Base-by-base conservation (phyloP, 164 flowering plant genomes). In the Sextonia rubra region DNA sequence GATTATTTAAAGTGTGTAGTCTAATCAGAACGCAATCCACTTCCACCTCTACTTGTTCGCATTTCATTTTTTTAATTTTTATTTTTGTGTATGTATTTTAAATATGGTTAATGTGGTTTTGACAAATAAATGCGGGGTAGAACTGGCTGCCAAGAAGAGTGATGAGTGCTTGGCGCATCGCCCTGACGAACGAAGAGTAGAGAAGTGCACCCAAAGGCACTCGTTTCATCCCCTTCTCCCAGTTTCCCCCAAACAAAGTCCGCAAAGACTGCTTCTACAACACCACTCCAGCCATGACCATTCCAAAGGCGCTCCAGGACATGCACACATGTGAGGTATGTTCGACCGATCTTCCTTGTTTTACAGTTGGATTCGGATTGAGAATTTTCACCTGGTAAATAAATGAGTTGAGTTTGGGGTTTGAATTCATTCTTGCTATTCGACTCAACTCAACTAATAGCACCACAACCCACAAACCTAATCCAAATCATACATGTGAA, bases 141-240 rank as follows among this genome's bases (percentile, higher is more conserved):
- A 84, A 86, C 56, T 84, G 89, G 87, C 29, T 86, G 69, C 83
- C 82, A 12, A 82, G 89, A 69, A 78, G 85, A 76, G 85, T 75
- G 77, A 84, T 84, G 84, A 84, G 87, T 70, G 89, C 87, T 44
- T 80, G 84, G 84, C 83, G 83, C 14, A 78, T 84, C 1, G 79
- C 81, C n/a, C n/a, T 87, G 30, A 75, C 25, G 2, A 71, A 80
- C 12, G 71, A 71, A 37, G 86, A 86, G 52, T 86, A 84, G 22
- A 11, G 30, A 26, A 83, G 77, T 63, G 89, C 89, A 52, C 23
- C 82, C 25, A 80, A 85, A 72, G 89, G 87, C 58, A 81, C 93
- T 44, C 4, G 77, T 12, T 87, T 87, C 73, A 77, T 87, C 69
- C 93, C 93, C 0, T 80, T 80, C 64, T 84, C 88, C 1, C 83